Percentiles rank a stretch among this genome's conserved stretches.
These are phyloP conservation scores for Wickerhamomyces canadensis DNA, from an alignment of 805 yeast species.

Conservation along the genomic window DNA sequence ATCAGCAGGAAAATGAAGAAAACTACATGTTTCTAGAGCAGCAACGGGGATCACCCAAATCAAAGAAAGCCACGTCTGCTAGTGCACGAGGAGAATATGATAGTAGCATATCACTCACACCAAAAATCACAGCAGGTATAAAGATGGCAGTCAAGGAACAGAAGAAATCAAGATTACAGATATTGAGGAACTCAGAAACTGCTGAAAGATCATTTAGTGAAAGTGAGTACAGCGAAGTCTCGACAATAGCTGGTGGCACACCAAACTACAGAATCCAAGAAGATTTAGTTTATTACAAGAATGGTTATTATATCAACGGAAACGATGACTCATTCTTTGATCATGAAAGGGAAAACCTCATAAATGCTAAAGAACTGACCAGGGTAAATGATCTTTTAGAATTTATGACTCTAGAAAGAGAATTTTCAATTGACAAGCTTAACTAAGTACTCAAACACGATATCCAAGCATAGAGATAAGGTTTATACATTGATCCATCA, in stretches of 20 bases:
- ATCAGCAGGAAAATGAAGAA: constrained; percentile 2
- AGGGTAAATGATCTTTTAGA: constrained; percentile 18
- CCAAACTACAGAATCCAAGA: constrained; percentile 21
- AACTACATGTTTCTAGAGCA: constrained; percentile 1
- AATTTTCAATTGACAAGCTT: constrained; percentile 4
- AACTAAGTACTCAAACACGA: too few species aligned
- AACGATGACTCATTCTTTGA: constrained; percentile 20
- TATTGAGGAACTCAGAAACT: constrained; percentile 10
- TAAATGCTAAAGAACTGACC: constrained; percentile 17
- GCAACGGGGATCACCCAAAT: constrained; percentile 16
- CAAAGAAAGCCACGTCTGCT: constrained; percentile 5
- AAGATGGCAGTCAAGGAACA: constrained; percentile 22
- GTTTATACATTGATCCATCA: too few species aligned
- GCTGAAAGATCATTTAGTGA: constrained; percentile 15
- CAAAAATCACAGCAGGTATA: constrained; percentile 21
- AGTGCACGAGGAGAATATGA: neutral
- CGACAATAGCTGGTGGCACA: constrained; percentile 20
- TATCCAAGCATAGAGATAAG: too few species aligned
- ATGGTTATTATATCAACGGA: constrained; percentile 21
- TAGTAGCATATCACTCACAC: constrained; percentile 10
- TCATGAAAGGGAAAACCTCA: constrained; percentile 14
- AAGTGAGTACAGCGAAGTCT: constrained; percentile 23
- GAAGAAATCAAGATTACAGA: constrained; percentile 20
- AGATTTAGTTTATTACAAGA: constrained; percentile 21
- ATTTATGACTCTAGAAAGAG: constrained; percentile 20